Base-by-base conservation (phyloP, 2,329 filamentous ascomycete genomes). In the Penicillium crustosum region DNA sequence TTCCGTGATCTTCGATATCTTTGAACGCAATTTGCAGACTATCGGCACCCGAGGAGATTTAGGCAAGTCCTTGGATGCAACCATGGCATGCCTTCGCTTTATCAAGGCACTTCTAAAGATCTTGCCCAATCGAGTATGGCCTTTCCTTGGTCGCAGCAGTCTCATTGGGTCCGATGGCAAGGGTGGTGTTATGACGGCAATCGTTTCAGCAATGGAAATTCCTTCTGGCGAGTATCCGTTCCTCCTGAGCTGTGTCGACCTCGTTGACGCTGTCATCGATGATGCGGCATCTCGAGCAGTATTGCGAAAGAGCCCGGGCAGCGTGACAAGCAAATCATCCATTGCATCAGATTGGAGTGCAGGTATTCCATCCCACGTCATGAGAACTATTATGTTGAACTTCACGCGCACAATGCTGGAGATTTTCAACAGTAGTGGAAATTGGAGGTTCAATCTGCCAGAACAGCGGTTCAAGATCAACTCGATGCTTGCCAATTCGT, bases 71-170 rank as follows among this genome's bases (percentile, higher is more conserved):
- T 76, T 87, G 42, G 84, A 86, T 36, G 81, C 95, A 29, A 81
- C 88, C 2, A 82, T 93, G 48, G 86, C 89, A 25, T 96, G 91
- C 70, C 77, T 93, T 23, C 88, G 91, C 53, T 97, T 97, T 68
- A 78, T 96, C 38, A 84, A 89, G 64, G 86, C 88, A 3, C 78
- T 95, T 19, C 75, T 94, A 27, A 81, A 83, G 10, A 66, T 89
- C n/a, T 85, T 89, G 51, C 93, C 94, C 0, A 89, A 89, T 56
- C 83, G 93, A 59, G 87, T 96, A 6, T 97, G 94, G 93, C 92
- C 93, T 4, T 90, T 93, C 71, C 83, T 99, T 67, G 86, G 88
- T 4, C 86, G 91, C 57, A 95, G 91, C 72, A 86, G 88, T 61
- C 79, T 99, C 19, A 81, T 99, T 45, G 89, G 89, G 65, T 84